Percentiles rank a stretch among this genome's conserved stretches.
Evolutionary conservation across 2,329 filamentous ascomycete genomes (phyloP).

Genomic region (Penicillium brevicompactum): DNA sequence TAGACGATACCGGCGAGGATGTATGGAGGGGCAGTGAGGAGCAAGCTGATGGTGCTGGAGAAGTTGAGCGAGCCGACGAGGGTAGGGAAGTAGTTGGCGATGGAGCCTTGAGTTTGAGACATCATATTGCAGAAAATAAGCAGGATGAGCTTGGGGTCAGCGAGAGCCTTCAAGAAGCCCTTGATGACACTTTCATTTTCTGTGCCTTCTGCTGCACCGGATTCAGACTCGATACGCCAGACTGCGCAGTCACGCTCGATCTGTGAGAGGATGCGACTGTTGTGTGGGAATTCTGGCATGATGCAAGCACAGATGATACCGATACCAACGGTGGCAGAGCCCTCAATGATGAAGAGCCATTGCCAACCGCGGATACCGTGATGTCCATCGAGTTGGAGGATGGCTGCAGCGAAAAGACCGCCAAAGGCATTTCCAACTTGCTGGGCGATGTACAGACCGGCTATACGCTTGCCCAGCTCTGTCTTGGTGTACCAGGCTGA

Average conservation of each 20-base stretch:
- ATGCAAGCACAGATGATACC: slow-evolving; percentile 36
- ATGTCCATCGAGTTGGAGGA: slow-evolving; percentile 25
- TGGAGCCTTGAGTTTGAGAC: slow-evolving; percentile 40
- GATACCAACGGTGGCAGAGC: slow-evolving; percentile 29
- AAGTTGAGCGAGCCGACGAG: slow-evolving; percentile 26
- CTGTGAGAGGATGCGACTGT: slow-evolving; percentile 35
- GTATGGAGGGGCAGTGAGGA: slow-evolving; percentile 53
- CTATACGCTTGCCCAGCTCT: slow-evolving; percentile 33
- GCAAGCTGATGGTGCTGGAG: slow-evolving; percentile 41
- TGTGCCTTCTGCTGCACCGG: slow-evolving; percentile 42
- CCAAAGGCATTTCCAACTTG: slow-evolving; percentile 31
- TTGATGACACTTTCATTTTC: slow-evolving; percentile 33
- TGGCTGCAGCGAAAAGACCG: slow-evolving; percentile 30
- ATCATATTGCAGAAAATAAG: slow-evolving; percentile 45
- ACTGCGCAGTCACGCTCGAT: slow-evolving; percentile 26
- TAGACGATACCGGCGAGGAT: slow-evolving; percentile 43
- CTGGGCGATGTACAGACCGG: slow-evolving; percentile 32
- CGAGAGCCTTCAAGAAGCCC: slow-evolving; percentile 32
- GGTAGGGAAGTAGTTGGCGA: slow-evolving; percentile 32
- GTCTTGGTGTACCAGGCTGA: slow-evolving; percentile 46
- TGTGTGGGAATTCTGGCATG: slow-evolving; percentile 46
- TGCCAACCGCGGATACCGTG: slow-evolving; percentile 26
- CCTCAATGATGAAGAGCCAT: slow-evolving; percentile 36
- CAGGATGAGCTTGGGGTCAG: slow-evolving; percentile 42
- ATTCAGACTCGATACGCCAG: slow-evolving; percentile 35